These are phyloP conservation scores for Aspergillus felis DNA, from an alignment of 2,329 filamentous ascomycete genomes.

Conservation along the genomic window DNA sequence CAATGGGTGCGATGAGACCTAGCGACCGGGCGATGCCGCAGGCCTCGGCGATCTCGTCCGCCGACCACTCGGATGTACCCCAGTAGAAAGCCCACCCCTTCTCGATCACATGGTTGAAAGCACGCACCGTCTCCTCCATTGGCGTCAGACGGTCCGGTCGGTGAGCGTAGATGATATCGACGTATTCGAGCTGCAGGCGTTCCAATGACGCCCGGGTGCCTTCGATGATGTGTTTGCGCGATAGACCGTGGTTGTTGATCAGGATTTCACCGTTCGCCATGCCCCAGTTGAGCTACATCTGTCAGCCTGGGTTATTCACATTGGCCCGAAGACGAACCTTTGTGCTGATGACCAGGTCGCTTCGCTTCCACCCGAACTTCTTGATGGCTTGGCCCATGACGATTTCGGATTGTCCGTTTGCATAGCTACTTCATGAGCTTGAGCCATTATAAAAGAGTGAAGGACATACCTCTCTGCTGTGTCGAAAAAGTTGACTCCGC, in stretches of 20 bases:
- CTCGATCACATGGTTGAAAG: conserved; percentile 68
- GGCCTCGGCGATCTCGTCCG: conserved; percentile 63
- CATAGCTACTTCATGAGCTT: conserved; percentile 35
- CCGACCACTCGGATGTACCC: conserved; percentile 67
- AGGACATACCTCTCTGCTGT: conserved; percentile 46
- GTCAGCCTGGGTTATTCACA: conserved; percentile 3
- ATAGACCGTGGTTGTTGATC: conserved; percentile 66
- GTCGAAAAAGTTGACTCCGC: conserved; percentile 57
- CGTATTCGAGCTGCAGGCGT: conserved; percentile 62
- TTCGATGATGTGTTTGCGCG: conserved; percentile 67
- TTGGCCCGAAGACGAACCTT: conserved; percentile 21
- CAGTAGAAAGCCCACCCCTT: conserved; percentile 67
- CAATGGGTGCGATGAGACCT: conserved; percentile 51
- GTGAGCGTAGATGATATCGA: conserved; percentile 70
- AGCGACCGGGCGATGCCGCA: conserved; percentile 59
- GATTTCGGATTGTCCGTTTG: conserved; percentile 50
- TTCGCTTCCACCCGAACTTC: conserved; percentile 55
- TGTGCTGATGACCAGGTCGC: conserved; percentile 43
- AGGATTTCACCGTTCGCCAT: conserved; percentile 56
- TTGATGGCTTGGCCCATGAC: conserved; percentile 56
- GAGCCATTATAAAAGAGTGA: background rate
- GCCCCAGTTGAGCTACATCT: conserved; percentile 58
- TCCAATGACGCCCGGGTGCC: conserved; percentile 58
- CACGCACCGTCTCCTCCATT: conserved; percentile 68
- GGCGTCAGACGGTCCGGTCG: conserved; percentile 64